These are phyloP conservation scores for Nematocida sp. DNA, from an alignment of 371 early-diverging fungal species.

Conservation along the genomic window DNA sequence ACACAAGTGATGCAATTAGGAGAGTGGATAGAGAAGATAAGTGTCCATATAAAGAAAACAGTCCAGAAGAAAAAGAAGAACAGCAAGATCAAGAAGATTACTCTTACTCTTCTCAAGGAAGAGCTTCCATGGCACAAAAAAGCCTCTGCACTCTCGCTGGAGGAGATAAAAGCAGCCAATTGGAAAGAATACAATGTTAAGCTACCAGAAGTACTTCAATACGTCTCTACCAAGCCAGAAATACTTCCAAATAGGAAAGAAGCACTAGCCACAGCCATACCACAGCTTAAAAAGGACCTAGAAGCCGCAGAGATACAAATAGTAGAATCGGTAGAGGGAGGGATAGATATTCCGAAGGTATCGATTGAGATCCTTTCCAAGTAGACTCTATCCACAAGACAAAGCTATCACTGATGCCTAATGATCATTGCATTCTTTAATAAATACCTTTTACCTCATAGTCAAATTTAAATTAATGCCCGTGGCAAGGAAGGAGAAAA, in stretches of 20 bases:
- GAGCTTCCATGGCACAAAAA: conserved; percentile 42
- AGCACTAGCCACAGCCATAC: not conserved
- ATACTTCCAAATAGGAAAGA: conserved; percentile 28
- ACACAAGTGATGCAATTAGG: conserved; percentile 4
- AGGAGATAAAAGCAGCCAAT: conserved; percentile 28
- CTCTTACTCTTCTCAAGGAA: conserved; percentile 4
- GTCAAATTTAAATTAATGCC: not conserved
- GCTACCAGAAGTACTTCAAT: conserved; percentile 33
- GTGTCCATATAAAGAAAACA: conserved; percentile 17
- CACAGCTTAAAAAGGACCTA: not conserved
- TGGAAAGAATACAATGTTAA: conserved; percentile 16
- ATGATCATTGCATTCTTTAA: not conserved
- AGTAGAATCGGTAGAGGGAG: not conserved
- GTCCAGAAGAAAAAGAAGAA: conserved; percentile 13
- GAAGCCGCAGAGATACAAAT: not conserved
- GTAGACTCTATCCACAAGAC: not conserved
- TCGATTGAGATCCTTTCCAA: not conserved
- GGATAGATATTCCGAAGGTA: conserved; percentile 30
- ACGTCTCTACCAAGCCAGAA: not conserved
- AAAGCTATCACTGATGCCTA: not conserved
- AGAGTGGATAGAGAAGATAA: conserved; percentile 41
- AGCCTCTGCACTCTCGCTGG: not conserved
- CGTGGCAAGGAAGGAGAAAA: conserved; percentile 39
- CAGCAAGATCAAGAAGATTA: not conserved
- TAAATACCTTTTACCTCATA: not conserved